Evolutionary conservation across 2,329 filamentous ascomycete genomes (phyloP).

Genomic region (Rhinocladiella mackenziei): DNA sequence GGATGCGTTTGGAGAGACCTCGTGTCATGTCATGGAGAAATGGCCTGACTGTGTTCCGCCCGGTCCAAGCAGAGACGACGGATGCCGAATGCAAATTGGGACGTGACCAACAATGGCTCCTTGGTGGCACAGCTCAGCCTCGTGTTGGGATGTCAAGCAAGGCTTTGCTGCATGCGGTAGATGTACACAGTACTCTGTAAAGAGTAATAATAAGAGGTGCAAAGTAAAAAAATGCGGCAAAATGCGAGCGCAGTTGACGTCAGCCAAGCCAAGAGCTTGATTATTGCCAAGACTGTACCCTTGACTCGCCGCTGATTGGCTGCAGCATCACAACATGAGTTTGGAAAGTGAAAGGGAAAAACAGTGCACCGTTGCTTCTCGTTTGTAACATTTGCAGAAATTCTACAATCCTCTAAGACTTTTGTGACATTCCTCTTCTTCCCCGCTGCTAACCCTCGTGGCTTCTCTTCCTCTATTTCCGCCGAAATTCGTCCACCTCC

Average conservation of each 20-base stretch:
- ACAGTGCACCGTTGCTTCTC: background rate
- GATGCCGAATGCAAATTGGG: background rate
- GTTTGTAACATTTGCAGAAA: too few species aligned
- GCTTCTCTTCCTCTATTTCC: too few species aligned
- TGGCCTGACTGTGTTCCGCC: too few species aligned
- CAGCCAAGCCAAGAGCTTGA: background rate
- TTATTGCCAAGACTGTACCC: background rate
- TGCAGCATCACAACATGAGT: background rate
- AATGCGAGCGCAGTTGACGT: background rate
- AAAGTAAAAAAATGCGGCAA: background rate
- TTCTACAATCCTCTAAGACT: too few species aligned
- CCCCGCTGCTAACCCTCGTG: too few species aligned
- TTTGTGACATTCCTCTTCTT: too few species aligned
- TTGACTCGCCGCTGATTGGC: conserved; percentile 4
- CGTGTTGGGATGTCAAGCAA: background rate
- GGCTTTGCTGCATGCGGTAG: conserved; percentile 7
- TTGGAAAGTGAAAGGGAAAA: background rate
- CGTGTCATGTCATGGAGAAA: conserved; percentile 2
- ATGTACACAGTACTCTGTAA: background rate
- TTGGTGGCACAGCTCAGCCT: background rate
- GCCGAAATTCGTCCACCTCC: background rate
- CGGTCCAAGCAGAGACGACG: too few species aligned
- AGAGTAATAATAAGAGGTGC: background rate
- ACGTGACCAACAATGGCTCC: background rate
- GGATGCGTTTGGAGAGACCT: conserved; percentile 8